Conservation (phyloP, 2,329 filamentous ascomycete genomes). For the Fusarium sp. region DNA sequence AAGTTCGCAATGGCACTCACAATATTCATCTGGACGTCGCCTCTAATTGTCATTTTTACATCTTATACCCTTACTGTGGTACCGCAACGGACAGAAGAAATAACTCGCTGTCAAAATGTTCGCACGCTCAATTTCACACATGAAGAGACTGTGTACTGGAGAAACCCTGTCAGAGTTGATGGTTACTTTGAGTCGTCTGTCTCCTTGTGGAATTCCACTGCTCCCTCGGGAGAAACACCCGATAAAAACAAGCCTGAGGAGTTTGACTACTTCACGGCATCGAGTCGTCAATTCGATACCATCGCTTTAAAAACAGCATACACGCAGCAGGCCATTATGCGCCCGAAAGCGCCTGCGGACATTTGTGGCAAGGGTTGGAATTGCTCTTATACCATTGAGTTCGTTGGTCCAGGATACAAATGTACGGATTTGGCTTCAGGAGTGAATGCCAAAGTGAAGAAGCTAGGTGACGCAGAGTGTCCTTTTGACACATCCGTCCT, state of each 20-base stretch:
- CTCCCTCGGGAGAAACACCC: background rate
- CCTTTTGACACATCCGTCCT: conserved; percentile 33
- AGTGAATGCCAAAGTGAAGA: conserved; percentile 10
- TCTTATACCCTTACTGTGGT: conserved; percentile 36
- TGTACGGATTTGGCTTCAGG: conserved; percentile 29
- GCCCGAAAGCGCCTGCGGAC: conserved; percentile 15
- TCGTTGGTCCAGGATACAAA: conserved; percentile 36
- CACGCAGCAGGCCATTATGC: conserved; percentile 27
- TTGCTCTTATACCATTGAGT: conserved; percentile 34
- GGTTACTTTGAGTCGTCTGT: conserved; percentile 26
- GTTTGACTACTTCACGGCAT: conserved; percentile 36
- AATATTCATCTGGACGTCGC: conserved; percentile 39
- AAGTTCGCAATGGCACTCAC: conserved; percentile 40
- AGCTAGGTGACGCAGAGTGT: conserved; percentile 24
- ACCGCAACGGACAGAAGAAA: conserved; percentile 10
- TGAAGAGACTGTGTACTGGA: conserved; percentile 28
- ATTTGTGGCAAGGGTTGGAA: conserved; percentile 40
- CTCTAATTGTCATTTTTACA: conserved; percentile 40
- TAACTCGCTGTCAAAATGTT: conserved; percentile 29
- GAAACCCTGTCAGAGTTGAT: conserved; percentile 4
- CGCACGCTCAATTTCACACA: conserved; percentile 40
- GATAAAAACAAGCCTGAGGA: conserved; percentile 15
- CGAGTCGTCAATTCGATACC: conserved; percentile 29
- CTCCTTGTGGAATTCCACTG: conserved; percentile 35
- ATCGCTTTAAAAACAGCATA: conserved; percentile 34